phyloP scores from a whole-genome alignment of 139 green algal species.

The Chlorella ohadii region DNA sequence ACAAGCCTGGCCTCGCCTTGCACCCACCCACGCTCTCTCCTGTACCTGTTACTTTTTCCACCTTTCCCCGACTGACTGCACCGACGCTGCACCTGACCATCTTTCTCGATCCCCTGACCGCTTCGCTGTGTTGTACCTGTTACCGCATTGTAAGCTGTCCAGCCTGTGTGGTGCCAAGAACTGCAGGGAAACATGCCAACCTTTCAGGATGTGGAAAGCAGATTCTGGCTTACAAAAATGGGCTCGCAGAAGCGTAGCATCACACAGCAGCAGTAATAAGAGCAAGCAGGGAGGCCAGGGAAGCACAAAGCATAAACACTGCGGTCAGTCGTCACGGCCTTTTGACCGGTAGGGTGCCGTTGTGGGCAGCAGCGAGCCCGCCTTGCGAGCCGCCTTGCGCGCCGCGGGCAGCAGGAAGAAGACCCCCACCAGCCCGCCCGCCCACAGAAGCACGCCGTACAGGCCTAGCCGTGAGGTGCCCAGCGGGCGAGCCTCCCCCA shows the following conservation, averaged over 20 bases:
- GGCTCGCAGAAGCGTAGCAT: neutral
- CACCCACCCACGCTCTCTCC: no score
- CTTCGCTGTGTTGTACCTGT: no score
- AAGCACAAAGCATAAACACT: neutral
- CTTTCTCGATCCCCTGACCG: no score
- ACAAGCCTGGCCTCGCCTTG: no score
- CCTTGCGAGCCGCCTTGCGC: neutral
- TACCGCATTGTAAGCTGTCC: neutral
- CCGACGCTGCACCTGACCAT: no score
- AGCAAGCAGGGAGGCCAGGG: neutral
- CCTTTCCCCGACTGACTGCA: neutral
- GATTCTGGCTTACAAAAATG: no score
- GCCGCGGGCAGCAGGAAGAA: constrained; percentile 11
- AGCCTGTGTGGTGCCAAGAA: neutral
- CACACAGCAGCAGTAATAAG: neutral
- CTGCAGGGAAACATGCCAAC: no score
- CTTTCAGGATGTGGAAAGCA: no score
- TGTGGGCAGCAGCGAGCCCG: neutral
- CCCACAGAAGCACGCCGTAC: constrained; percentile 28
- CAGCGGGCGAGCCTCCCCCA: neutral
- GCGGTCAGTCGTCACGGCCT: constrained; percentile 18
- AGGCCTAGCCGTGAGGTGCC: constrained; percentile 7
- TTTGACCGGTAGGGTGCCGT: neutral
- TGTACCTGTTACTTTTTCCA: neutral
- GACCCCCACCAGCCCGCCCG: neutral